Percentiles rank a stretch among this genome's conserved stretches.
These are phyloP conservation scores for Oryza meyeriana DNA, from an alignment of 176 grass and related monocot species.

Conservation along the genomic window DNA sequence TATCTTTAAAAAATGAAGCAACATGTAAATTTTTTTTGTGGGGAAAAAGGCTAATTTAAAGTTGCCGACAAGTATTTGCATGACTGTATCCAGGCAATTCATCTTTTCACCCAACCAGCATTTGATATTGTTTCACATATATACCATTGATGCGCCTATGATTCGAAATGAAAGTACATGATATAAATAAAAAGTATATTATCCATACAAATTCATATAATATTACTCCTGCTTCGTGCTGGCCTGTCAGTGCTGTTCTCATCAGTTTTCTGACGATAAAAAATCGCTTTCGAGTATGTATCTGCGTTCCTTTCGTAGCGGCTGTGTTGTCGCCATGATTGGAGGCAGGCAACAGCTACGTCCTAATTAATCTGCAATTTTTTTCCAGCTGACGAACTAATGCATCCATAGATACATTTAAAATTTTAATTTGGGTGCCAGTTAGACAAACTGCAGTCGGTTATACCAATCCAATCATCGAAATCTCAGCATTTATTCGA, in stretches of 20 bases:
- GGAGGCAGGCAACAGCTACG: slow-evolving; percentile 22
- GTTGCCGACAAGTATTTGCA: not conserved
- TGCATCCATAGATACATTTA: not conserved
- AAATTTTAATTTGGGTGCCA: not conserved
- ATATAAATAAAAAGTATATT: not conserved
- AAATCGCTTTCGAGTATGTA: not conserved
- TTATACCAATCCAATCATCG: slow-evolving; percentile 31
- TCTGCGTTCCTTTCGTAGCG: not conserved
- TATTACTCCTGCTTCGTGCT: not conserved
- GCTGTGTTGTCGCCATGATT: slow-evolving; percentile 37
- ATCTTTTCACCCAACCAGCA: not conserved
- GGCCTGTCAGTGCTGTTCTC: not conserved
- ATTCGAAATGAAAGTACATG: not conserved
- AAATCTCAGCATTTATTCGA: not conserved
- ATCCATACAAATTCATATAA: not conserved
- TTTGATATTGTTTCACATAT: not conserved
- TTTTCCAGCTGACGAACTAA: not conserved
- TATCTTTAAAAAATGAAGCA: too few species aligned
- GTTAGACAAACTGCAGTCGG: slow-evolving; percentile 11
- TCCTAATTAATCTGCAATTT: not conserved
- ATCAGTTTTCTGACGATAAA: not conserved
- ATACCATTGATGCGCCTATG: not conserved
- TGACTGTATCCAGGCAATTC: not conserved
- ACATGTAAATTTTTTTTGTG: too few species aligned
- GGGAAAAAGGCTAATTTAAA: too few species aligned